Evolutionary conservation across 1,284 basidiomycete species (phyloP).

Genomic region (Pascua guehoae): DNA sequence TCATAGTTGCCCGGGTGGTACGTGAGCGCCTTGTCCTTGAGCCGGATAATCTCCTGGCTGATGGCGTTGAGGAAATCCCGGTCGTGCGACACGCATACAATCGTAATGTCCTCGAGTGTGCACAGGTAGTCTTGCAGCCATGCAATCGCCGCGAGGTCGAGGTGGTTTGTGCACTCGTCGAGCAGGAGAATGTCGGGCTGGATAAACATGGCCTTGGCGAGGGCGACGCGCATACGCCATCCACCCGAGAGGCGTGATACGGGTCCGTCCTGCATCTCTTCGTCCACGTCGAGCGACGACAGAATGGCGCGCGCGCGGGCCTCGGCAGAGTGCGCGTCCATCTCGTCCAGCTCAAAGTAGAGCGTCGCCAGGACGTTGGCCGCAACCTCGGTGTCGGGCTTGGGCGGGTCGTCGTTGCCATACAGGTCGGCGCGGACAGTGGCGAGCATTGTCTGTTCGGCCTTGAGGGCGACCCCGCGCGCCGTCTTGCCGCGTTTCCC

Average conservation of each 20-base stretch:
- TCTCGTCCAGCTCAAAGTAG: constrained; percentile 26
- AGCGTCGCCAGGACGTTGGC: constrained; percentile 65
- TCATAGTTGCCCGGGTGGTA: constrained; percentile 46
- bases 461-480: constrained; percentile 16
- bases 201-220: constrained; percentile 52
- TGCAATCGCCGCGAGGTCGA: constrained; percentile 49
- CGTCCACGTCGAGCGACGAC: constrained; percentile 59
- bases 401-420: background rate
- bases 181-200: constrained; percentile 51
- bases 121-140: constrained; percentile 58
- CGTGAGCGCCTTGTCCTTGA: constrained; percentile 58
- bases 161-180: constrained; percentile 52
- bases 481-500: constrained; percentile 20
- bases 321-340: constrained; percentile 54
- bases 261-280: constrained; percentile 54
- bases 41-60: constrained; percentile 64
- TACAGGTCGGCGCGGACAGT: constrained; percentile 10
- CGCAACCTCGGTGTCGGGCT: constrained; percentile 4
- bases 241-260: constrained; percentile 62
- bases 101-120: constrained; percentile 48
- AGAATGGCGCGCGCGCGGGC: constrained; percentile 58
- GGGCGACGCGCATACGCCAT: constrained; percentile 61
- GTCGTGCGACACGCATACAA: constrained; percentile 67
- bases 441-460: constrained; percentile 13
- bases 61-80: constrained; percentile 64